phyloP scores from a whole-genome alignment of 2,329 filamentous ascomycete species.

The Cercospora sp. region DNA sequence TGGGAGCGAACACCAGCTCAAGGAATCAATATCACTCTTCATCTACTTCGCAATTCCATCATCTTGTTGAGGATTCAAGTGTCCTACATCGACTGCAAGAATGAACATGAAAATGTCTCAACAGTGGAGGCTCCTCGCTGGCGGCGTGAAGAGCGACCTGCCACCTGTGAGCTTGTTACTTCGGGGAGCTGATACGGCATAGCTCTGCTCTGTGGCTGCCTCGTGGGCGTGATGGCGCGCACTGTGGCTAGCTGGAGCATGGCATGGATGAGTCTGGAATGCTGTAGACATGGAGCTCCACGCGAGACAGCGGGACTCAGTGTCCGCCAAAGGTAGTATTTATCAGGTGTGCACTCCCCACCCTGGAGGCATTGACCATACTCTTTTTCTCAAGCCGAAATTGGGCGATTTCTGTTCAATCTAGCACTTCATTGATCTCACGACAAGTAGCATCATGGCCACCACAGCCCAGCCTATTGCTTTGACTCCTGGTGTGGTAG shows the following conservation, averaged over 20 bases:
- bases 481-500: conserved; percentile 9
- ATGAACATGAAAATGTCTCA: not conserved
- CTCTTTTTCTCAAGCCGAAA: not conserved
- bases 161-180: not conserved
- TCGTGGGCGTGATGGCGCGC: conserved; percentile 9
- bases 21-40: not conserved
- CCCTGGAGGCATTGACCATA: not conserved
- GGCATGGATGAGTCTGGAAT: not conserved
- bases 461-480: not conserved
- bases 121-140: not conserved
- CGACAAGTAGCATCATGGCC: not conserved
- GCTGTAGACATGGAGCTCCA: not conserved
- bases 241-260: conserved; percentile 7
- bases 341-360: not conserved
- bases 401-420: not conserved
- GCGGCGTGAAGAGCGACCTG: not conserved
- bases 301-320: conserved; percentile 1
- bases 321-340: not conserved
- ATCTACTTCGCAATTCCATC: not conserved
- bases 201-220: conserved; percentile 9
- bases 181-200: not conserved
- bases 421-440: not conserved
- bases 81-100: not conserved
- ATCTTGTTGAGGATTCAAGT: not conserved
- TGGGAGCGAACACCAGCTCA: not conserved